A percentile compares a stretch with the other conserved stretches of the same genome.
Evolutionary conservation across 352 stramenopile species (phyloP).

Genomic region (Phytophthora colocasiae): DNA sequence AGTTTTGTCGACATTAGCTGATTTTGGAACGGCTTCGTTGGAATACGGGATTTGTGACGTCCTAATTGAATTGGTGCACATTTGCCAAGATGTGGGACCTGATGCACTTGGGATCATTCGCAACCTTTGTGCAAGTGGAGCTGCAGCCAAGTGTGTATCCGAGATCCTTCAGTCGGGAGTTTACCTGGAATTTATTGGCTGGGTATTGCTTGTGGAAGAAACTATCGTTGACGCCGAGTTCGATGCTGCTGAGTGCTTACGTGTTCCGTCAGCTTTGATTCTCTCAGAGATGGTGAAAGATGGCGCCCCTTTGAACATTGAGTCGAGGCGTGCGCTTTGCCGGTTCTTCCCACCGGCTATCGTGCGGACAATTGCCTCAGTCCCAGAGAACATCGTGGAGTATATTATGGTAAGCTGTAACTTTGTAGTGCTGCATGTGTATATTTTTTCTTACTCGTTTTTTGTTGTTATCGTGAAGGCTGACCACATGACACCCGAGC

Average conservation of each 20-base stretch:
- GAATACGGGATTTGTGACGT: constrained; percentile 78
- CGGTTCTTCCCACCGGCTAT: constrained; percentile 78
- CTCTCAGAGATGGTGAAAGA: constrained; percentile 68
- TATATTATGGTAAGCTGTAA: constrained; percentile 59
- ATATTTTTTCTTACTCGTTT: constrained; percentile 2
- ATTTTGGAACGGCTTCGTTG: constrained; percentile 59
- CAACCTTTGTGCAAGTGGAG: constrained; percentile 66
- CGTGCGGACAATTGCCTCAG: constrained; percentile 61
- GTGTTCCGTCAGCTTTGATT: constrained; percentile 66
- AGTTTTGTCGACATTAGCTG: constrained; percentile 61
- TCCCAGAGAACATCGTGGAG: constrained; percentile 56
- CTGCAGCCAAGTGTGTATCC: constrained; percentile 51
- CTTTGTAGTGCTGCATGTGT: neutral
- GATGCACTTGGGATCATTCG: constrained; percentile 67
- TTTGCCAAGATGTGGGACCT: constrained; percentile 60
- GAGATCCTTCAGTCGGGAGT: constrained; percentile 77
- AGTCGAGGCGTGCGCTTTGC: constrained; percentile 59
- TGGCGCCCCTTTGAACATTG: constrained; percentile 49
- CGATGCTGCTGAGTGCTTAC: constrained; percentile 56
- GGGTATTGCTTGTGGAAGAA: constrained; percentile 70
- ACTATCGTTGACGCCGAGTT: constrained; percentile 75
- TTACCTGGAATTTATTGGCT: constrained; percentile 85
- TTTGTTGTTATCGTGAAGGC: constrained; percentile 56
- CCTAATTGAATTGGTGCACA: constrained; percentile 77
- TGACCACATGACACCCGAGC: constrained; percentile 93